phyloP scores from a whole-genome alignment of 2,329 filamentous ascomycete genomes.

The Fusarium sp. region DNA sequence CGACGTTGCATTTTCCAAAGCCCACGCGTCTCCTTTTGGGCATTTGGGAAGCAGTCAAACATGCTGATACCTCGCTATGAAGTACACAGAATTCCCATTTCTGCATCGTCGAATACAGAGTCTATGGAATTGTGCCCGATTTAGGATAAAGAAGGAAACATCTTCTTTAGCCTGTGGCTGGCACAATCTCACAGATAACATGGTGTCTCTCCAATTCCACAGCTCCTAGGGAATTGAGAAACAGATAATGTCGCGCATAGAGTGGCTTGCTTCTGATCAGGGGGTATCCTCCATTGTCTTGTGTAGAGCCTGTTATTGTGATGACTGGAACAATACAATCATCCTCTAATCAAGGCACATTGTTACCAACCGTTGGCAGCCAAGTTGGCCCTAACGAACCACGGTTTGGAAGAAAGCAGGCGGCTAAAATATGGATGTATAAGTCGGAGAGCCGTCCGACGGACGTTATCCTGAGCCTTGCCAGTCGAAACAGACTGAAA shows the following conservation, averaged over 20 bases:
- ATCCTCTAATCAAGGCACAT: background rate
- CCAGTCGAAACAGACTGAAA: background rate
- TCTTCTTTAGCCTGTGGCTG: background rate
- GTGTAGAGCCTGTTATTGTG: background rate
- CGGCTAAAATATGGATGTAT: background rate
- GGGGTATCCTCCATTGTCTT: background rate
- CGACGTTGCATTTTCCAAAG: too few relatives aligned
- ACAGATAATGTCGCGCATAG: constrained; percentile 82
- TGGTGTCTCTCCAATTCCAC: constrained; percentile 50
- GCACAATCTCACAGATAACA: background rate
- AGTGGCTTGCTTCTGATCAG: constrained; percentile 69
- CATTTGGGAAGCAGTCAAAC: background rate
- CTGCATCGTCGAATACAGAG: too few relatives aligned
- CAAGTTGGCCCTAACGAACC: background rate
- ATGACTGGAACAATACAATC: background rate
- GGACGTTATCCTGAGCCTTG: background rate
- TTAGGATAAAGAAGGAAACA: rapidly evolving
- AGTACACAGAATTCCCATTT: background rate
- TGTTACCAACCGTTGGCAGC: background rate
- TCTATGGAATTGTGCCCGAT: background rate
- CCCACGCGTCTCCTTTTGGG: background rate
- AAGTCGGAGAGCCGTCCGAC: background rate
- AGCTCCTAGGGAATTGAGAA: constrained; percentile 72
- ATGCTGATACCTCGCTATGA: background rate
- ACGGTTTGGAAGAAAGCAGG: background rate